Conservation (phyloP, 768 basidiomycete species). For the Thelephora ganbajun region DNA sequence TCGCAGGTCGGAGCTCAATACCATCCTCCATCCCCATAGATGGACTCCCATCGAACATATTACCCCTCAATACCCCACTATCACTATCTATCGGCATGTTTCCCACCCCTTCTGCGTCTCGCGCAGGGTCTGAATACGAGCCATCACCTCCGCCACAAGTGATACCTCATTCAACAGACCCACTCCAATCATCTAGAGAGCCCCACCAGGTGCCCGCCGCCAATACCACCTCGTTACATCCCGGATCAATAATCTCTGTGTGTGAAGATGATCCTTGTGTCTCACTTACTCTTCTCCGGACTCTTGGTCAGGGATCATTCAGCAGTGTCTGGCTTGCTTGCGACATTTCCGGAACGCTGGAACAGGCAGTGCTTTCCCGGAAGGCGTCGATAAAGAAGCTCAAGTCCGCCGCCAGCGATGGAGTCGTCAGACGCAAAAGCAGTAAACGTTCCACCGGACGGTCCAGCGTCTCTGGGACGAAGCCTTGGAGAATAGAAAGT, state of each 20-base stretch:
- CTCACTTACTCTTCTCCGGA: constrained; percentile 32
- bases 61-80: neutral
- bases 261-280: constrained; percentile 1
- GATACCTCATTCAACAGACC: too few relatives aligned
- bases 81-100: neutral
- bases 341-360: constrained; percentile 10
- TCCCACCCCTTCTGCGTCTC: neutral
- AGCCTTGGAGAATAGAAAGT: constrained; percentile 1
- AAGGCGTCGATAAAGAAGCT: constrained; percentile 4
- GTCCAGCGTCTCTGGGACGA: constrained; percentile 8
- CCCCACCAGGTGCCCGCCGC: neutral
- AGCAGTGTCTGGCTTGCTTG: constrained; percentile 64
- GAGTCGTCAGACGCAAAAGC: constrained; percentile 13
- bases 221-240: constrained; percentile 3
- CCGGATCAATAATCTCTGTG: constrained; percentile 6
- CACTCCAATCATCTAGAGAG: too few relatives aligned
- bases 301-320: constrained; percentile 62
- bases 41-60: neutral
- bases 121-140: neutral
- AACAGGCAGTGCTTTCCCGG: constrained; percentile 14
- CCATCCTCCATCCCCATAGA: neutral
- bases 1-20: neutral
- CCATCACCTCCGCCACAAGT: neutral
- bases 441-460: constrained; percentile 6
- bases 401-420: neutral